Evolutionary conservation across 768 basidiomycete species (phyloP).

Genomic region (Harrya chromipes): DNA sequence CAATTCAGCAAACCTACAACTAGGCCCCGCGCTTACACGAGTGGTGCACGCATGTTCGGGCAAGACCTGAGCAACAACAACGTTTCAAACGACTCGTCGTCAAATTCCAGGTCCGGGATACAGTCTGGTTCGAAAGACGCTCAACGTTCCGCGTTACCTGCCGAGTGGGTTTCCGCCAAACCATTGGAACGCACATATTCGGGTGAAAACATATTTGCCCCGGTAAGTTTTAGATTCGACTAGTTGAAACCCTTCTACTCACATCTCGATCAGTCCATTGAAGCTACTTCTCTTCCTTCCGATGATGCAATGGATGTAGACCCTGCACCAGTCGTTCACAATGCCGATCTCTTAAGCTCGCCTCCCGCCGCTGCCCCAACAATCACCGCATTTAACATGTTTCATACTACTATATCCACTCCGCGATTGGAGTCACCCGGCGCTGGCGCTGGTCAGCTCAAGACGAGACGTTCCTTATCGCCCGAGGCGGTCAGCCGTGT

Average conservation of each 20-base stretch:
- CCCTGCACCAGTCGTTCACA: constrained; percentile 42
- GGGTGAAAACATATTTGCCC: constrained; percentile 28
- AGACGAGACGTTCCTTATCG: constrained; percentile 59
- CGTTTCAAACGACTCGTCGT: constrained; percentile 31
- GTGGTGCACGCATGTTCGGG: constrained; percentile 66
- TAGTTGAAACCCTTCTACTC: constrained; percentile 7
- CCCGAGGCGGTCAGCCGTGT: constrained; percentile 43
- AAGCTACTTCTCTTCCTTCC: constrained; percentile 41
- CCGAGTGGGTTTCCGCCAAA: constrained; percentile 50
- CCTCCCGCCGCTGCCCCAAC: constrained; percentile 50
- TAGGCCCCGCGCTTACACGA: constrained; percentile 67
- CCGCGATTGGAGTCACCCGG: constrained; percentile 42
- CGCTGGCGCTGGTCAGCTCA: constrained; percentile 40
- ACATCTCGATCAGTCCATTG: constrained; percentile 28
- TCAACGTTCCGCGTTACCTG: constrained; percentile 62
- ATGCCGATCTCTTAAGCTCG: constrained; percentile 32
- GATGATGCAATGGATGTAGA: constrained; percentile 84
- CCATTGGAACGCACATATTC: constrained; percentile 17
- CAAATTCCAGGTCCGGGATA: constrained; percentile 25
- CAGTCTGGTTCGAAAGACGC: constrained; percentile 48
- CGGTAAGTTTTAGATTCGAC: constrained; percentile 20
- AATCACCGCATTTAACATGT: constrained; percentile 56
- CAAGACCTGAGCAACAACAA: constrained; percentile 65
- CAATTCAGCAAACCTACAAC: constrained; percentile 29
- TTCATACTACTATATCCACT: constrained; percentile 57